phyloP scores from a whole-genome alignment of 1,284 basidiomycete genomes.

The Pseudozyma sp. region DNA sequence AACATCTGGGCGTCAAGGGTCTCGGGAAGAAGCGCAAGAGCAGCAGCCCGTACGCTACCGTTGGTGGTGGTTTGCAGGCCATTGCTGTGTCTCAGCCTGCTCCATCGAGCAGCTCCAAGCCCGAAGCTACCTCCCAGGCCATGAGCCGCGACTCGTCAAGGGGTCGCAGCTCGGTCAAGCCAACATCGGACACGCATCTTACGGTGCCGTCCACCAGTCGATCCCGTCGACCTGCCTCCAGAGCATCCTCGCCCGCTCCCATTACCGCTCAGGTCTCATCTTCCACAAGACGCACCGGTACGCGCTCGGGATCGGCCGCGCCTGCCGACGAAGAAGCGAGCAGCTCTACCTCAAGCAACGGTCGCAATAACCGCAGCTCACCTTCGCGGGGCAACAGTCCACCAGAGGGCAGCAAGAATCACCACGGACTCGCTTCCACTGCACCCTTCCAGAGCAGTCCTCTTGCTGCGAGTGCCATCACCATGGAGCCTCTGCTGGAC shows the following conservation, averaged over 20 bases:
- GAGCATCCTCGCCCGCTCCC: slow-evolving; percentile 40
- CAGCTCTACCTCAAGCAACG: too few relatives aligned
- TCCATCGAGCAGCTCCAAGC: slow-evolving; percentile 14
- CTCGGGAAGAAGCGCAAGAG: slow-evolving; percentile 63
- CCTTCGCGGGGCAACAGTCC: slow-evolving; percentile 42
- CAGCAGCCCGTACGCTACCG: slow-evolving; percentile 57
- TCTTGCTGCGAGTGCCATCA: slow-evolving; percentile 48
- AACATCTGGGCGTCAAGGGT: slow-evolving; percentile 61
- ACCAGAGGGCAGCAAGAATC: slow-evolving; percentile 39
- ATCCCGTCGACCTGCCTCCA: slow-evolving; percentile 45
- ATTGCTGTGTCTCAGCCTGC: slow-evolving; percentile 9
- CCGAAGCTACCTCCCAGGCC: slow-evolving; percentile 10
- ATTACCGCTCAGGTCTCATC: slow-evolving; percentile 19
- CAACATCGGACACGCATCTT: slow-evolving; percentile 21
- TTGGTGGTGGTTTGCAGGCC: slow-evolving; percentile 4
- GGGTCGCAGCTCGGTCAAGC: slow-evolving; percentile 34
- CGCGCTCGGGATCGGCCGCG: slow-evolving; percentile 29
- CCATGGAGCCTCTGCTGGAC: slow-evolving; percentile 49
- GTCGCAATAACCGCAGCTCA: slow-evolving; percentile 4
- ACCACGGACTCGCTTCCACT: slow-evolving; percentile 37
- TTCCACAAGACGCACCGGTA: slow-evolving; percentile 18
- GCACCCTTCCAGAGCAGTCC: slow-evolving; percentile 52
- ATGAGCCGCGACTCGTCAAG: slow-evolving; percentile 47
- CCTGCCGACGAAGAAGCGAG: slow-evolving; percentile 25
- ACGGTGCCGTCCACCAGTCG: slow-evolving; percentile 38